Evolutionary conservation across 192 early-diverging fungal genomes (phyloP).

Genomic region (Podila verticillata): DNA sequence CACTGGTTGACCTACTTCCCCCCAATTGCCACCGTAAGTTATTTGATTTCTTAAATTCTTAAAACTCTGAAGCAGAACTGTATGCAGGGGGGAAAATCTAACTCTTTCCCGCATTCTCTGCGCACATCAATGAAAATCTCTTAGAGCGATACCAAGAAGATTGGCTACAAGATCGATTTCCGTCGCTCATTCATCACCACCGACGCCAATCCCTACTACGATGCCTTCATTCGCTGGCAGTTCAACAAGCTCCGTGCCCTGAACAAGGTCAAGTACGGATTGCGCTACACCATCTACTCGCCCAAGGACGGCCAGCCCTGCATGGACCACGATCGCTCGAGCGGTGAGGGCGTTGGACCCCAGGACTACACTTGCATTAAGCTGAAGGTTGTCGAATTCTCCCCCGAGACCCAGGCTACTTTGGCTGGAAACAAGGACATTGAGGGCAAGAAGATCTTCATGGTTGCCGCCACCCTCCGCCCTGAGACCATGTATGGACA

Average conservation of each 20-base stretch:
- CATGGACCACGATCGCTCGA: slow-evolving; percentile 98
- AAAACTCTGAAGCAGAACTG: background rate
- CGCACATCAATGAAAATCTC: background rate
- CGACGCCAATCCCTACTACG: slow-evolving; percentile 97
- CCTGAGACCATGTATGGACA: slow-evolving; percentile 99
- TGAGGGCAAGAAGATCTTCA: slow-evolving; percentile 80
- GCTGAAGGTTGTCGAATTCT: slow-evolving; percentile 82
- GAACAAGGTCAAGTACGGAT: slow-evolving; percentile 93
- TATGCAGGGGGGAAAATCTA: background rate
- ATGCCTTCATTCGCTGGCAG: slow-evolving; percentile 98
- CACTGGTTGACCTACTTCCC: slow-evolving; percentile 98
- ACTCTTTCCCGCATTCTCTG: slow-evolving; percentile 1
- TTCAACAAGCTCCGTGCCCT: slow-evolving; percentile 86
- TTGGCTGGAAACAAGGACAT: slow-evolving; percentile 53
- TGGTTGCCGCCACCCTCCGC: slow-evolving; percentile 95
- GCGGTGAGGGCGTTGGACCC: slow-evolving; percentile 93
- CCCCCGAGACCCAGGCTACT: slow-evolving; percentile 53
- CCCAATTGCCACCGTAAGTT: slow-evolving; percentile 75
- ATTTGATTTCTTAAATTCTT: too few relatives aligned
- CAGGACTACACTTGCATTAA: slow-evolving; percentile 98
- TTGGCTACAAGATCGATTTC: slow-evolving; percentile 93
- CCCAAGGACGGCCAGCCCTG: slow-evolving; percentile 95
- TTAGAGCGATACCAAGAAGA: slow-evolving; percentile 73
- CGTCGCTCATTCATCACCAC: slow-evolving; percentile 98
- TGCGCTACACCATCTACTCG: slow-evolving; percentile 98